Evolutionary conservation across 139 green algal genomes (phyloP).

Genomic region (Chara braunii): DNA sequence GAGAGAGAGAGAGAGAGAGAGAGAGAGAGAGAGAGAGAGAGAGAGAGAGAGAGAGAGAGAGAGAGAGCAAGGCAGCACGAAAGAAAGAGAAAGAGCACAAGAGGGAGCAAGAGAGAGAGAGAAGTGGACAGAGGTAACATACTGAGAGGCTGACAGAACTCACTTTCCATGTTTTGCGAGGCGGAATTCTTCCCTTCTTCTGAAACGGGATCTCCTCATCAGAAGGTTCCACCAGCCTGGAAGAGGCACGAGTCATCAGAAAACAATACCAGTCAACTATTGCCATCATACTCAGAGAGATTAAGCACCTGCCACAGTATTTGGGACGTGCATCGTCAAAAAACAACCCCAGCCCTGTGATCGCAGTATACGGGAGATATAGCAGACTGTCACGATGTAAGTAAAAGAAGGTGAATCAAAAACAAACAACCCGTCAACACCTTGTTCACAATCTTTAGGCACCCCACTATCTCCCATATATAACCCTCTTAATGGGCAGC

Average conservation of each 20-base stretch:
- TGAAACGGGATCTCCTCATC: constrained; percentile 45
- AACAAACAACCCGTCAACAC: too few species aligned
- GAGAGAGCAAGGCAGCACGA: too few species aligned
- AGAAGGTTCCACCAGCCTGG: constrained; percentile 18
- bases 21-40: too few species aligned
- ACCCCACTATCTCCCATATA: too few species aligned
- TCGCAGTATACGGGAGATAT: neutral
- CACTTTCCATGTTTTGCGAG: constrained; percentile 24
- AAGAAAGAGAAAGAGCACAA: too few species aligned
- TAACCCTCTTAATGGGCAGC: too few species aligned
- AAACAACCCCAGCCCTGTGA: neutral
- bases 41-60: too few species aligned
- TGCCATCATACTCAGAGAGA: neutral
- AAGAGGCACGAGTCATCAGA: neutral
- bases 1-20: too few species aligned
- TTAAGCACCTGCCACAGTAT: neutral
- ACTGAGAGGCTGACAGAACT: too few species aligned
- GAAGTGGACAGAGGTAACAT: too few species aligned
- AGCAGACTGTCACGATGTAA: neutral
- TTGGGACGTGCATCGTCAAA: neutral
- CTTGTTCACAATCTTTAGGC: too few species aligned
- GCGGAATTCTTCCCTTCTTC: constrained; percentile 26
- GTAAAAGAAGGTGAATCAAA: neutral
- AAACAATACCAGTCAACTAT: neutral
- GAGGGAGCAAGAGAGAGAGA: too few species aligned